phyloP scores from a whole-genome alignment of 768 basidiomycete species.

The Kwoniella bestiolae region DNA sequence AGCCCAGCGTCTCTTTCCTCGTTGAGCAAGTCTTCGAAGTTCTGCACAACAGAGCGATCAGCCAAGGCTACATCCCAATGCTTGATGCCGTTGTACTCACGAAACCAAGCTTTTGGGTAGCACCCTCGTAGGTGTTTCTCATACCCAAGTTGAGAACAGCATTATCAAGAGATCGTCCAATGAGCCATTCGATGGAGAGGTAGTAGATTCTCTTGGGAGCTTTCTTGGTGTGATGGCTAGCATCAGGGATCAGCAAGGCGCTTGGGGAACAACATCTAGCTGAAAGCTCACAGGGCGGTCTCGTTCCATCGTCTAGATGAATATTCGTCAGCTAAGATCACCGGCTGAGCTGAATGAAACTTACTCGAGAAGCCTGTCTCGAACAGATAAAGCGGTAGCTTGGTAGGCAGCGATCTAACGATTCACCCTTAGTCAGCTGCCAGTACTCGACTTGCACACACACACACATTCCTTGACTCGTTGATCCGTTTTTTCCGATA shows the following conservation, averaged over 20 bases:
- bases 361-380: constrained; percentile 80
- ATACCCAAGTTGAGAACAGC: constrained; percentile 86
- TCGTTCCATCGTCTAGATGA: constrained; percentile 65
- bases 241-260: constrained; percentile 13
- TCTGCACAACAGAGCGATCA: constrained; percentile 41
- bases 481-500: neutral
- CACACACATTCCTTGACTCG: neutral
- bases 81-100: constrained; percentile 24
- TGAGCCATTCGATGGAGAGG: constrained; percentile 82
- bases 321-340: constrained; percentile 3
- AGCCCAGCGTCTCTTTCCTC: constrained; percentile 91
- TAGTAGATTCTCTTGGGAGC: constrained; percentile 69
- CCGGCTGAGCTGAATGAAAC: constrained; percentile 41
- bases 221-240: constrained; percentile 53
- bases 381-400: constrained; percentile 81
- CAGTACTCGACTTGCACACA: neutral
- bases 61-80: neutral
- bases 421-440: constrained; percentile 3
- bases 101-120: constrained; percentile 80
- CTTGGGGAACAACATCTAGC: neutral
- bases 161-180: constrained; percentile 62
- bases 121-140: constrained; percentile 72
- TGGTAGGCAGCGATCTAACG: constrained; percentile 80
- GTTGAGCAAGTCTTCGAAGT: constrained; percentile 81
- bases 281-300: constrained; percentile 64